These are phyloP conservation scores for Penicillium aurantiogriseum DNA, from an alignment of 2,329 filamentous ascomycete genomes.

Conservation along the genomic window DNA sequence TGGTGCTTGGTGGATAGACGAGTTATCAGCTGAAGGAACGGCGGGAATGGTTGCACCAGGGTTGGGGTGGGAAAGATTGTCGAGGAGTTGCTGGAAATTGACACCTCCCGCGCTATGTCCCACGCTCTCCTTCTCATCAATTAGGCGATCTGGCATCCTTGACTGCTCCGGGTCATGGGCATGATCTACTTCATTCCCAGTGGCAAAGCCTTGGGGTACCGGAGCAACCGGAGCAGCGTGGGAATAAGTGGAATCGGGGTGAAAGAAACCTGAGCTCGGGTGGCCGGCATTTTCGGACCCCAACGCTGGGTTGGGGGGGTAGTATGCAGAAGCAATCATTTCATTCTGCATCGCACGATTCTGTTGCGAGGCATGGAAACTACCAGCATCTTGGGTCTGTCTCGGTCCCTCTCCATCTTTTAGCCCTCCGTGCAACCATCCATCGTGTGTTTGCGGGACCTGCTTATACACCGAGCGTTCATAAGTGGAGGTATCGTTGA, in stretches of 20 bases:
- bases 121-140: constrained; percentile 22
- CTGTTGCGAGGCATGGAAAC: constrained; percentile 30
- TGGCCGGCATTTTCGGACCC: constrained; percentile 8
- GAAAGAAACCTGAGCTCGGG: constrained; percentile 9
- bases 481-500: constrained; percentile 65
- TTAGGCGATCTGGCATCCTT: constrained; percentile 24
- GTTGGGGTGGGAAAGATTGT: constrained; percentile 45
- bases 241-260: constrained; percentile 25
- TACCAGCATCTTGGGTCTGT: constrained; percentile 32
- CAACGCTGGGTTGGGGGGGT: constrained; percentile 24
- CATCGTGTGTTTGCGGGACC: constrained; percentile 13
- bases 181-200: constrained; percentile 33
- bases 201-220: constrained; percentile 26
- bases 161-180: constrained; percentile 21
- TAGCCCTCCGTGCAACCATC: constrained; percentile 17
- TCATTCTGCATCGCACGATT: constrained; percentile 28
- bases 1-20: constrained; percentile 31
- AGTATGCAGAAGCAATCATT: constrained; percentile 27
- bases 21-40: constrained; percentile 27
- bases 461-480: constrained; percentile 41
- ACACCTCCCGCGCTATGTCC: constrained; percentile 36
- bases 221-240: constrained; percentile 25
- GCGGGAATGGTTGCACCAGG: constrained; percentile 27
- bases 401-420: constrained; percentile 12
- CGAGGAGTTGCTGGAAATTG: constrained; percentile 50